phyloP scores from a whole-genome alignment of 306 rosid genomes.

The Betula pendula region DNA sequence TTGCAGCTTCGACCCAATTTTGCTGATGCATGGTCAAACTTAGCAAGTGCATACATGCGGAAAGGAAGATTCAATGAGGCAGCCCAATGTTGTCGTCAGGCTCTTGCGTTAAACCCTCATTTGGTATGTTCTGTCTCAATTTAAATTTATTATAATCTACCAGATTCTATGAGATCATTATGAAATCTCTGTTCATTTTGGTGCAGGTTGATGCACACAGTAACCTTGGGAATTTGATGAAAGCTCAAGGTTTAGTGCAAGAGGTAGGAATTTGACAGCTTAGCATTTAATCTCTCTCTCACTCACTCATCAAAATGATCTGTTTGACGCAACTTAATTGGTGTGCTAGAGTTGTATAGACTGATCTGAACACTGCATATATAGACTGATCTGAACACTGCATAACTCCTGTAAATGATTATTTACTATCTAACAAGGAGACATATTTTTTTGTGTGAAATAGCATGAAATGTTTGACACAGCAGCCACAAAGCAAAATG shows the following conservation, averaged over 20 bases:
- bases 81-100: conserved; percentile 98
- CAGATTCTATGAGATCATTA: conserved; percentile 6
- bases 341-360: background rate
- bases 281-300: background rate
- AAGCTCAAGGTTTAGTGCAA: conserved; percentile 72
- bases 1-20: conserved; percentile 93
- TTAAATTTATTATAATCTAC: background rate
- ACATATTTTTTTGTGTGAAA: background rate
- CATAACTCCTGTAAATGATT: background rate
- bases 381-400: background rate
- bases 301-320: background rate
- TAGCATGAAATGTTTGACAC: background rate
- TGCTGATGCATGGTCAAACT: conserved; percentile 97
- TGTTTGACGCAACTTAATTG: background rate
- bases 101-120: conserved; percentile 86
- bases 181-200: conserved; percentile 14
- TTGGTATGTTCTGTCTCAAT: conserved; percentile 50
- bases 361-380: background rate
- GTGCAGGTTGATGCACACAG: conserved; percentile 67
- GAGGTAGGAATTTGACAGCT: conserved; percentile 58
- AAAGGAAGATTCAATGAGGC: conserved; percentile 95
- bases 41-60: conserved; percentile 98
- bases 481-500: background rate
- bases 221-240: conserved; percentile 68
- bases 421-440: background rate